Base-by-base conservation (phyloP, 208 protist genomes). In the Crithidia mellificae region DNA sequence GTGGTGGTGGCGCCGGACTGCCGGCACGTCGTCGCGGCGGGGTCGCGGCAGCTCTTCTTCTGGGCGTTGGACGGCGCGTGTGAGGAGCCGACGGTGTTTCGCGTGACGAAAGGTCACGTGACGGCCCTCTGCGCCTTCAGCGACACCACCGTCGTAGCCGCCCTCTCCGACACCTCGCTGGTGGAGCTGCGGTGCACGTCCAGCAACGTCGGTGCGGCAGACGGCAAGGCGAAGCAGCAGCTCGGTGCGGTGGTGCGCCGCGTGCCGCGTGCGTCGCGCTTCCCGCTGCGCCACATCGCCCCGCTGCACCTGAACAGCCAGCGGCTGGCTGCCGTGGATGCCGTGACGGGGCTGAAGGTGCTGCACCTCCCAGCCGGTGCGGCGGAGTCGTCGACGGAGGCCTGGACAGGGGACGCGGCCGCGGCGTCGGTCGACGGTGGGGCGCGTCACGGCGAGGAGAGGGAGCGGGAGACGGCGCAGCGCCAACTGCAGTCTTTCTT, bases 61-160 rank as follows among this genome's bases (percentile, higher is more conserved):
- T 95, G 90, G 87, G 61, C 72, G 11, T 52, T 95, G 24, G 71
- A 54, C 14, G 47, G 46, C 15, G 49, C 43, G 24, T 38, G 24
- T 6, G 57, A 63, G 30, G 70, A 76, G 46, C 70, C 63, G 29
- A 49, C 49, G 24, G 41, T 57, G 25, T 69, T 76, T 30, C 63
- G 55, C 30, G 56, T 55, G 36, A 61, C 38, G 6, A 55, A 46
- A 8, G 25, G 75, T 12, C 15, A 39, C 55, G 44, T 93, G 27
- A 91, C 80, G 6, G 83, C 86, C 36, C 38, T 95, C n/a, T 82
- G 84, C 61, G 53, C 68, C 39, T 88, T 83, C 59, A 70, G 63
- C 0, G 53, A 72, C 22, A 61, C 62, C 12, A 82, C 83, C 0
- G 77, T 95, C 38, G 63, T 92, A 5, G 63, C 81, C 17, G 86